Evolutionary conservation across 2,329 filamentous ascomycete genomes (phyloP).

Genomic region (Exophiala phaeomuriformis): DNA sequence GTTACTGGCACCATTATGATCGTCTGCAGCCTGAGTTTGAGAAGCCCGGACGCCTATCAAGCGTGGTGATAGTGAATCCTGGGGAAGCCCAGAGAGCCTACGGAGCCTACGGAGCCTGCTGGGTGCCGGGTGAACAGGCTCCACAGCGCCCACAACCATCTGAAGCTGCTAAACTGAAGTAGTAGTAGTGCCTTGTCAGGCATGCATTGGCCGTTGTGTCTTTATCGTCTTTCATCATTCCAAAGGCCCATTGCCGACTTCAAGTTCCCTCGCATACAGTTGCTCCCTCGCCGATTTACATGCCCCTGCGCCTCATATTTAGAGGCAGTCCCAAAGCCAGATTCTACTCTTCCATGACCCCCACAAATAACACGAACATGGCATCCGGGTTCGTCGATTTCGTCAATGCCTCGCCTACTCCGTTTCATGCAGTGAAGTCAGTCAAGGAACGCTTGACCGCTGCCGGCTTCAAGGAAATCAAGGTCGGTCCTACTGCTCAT

Average conservation of each 20-base stretch:
- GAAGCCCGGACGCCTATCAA: background rate
- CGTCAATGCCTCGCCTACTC: slow-evolving; percentile 88
- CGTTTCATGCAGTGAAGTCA: slow-evolving; percentile 86
- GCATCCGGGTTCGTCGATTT: slow-evolving; percentile 86
- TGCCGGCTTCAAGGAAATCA: slow-evolving; percentile 81
- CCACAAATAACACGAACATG: slow-evolving; percentile 32
- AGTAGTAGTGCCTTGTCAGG: too few relatives aligned
- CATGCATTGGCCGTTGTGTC: background rate
- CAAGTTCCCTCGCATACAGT: background rate
- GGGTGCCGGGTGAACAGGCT: background rate
- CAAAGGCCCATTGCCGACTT: background rate
- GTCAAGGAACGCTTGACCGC: slow-evolving; percentile 67
- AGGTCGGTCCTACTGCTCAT: slow-evolving; percentile 37
- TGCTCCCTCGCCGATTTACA: slow-evolving; percentile 1
- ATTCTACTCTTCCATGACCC: slow-evolving; percentile 28
- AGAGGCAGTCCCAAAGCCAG: slow-evolving; percentile 1
- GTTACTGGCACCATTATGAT: too few relatives aligned
- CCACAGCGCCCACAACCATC: background rate
- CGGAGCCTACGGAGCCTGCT: background rate
- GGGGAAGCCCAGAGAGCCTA: background rate
- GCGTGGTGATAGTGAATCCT: background rate
- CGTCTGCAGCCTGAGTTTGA: background rate
- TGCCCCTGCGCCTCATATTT: slow-evolving; percentile 14
- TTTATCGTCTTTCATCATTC: background rate
- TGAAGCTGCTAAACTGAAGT: background rate